Evolutionary conservation across 805 yeast species (phyloP).

Genomic region (Saccharomycopsis javanensis): DNA sequence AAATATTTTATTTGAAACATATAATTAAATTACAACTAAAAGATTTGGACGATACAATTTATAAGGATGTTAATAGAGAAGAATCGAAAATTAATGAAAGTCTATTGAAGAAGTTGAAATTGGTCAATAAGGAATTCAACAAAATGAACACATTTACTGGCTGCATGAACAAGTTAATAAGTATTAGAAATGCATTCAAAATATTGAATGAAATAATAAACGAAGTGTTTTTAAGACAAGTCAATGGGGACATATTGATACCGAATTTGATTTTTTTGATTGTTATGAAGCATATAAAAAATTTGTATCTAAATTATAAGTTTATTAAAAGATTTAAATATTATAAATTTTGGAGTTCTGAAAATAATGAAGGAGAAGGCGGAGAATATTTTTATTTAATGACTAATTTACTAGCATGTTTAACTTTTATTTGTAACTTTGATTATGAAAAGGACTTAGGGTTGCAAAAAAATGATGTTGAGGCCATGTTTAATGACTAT

Average conservation of each 20-base stretch:
- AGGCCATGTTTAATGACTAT: neutral
- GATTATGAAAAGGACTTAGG: conserved; percentile 14
- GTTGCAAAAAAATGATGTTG: conserved; percentile 8
- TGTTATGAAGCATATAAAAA: conserved; percentile 10
- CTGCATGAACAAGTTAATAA: conserved; percentile 16
- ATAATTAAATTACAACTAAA: conserved; percentile 7
- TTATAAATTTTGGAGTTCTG: conserved; percentile 12
- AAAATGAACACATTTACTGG: conserved; percentile 4
- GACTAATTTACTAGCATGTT: conserved; percentile 17
- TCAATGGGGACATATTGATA: conserved; percentile 14
- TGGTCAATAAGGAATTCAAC: conserved; percentile 10
- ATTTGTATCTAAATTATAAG: conserved; percentile 14
- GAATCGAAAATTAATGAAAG: conserved; percentile 1
- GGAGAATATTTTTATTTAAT: conserved; percentile 14
- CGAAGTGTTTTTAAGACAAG: neutral
- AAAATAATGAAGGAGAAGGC: conserved; percentile 6
- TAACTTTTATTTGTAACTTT: conserved; percentile 11
- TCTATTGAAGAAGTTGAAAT: conserved; percentile 7
- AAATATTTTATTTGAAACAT: conserved; percentile 8
- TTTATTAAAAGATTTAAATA: conserved; percentile 16
- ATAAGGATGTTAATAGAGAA: neutral
- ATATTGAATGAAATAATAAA: neutral
- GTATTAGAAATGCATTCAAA: conserved; percentile 5
- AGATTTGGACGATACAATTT: conserved; percentile 9
- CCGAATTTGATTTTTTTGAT: conserved; percentile 14